Base-by-base conservation (phyloP, 176 grass and related monocot genomes). In the Phragmites australis region DNA sequence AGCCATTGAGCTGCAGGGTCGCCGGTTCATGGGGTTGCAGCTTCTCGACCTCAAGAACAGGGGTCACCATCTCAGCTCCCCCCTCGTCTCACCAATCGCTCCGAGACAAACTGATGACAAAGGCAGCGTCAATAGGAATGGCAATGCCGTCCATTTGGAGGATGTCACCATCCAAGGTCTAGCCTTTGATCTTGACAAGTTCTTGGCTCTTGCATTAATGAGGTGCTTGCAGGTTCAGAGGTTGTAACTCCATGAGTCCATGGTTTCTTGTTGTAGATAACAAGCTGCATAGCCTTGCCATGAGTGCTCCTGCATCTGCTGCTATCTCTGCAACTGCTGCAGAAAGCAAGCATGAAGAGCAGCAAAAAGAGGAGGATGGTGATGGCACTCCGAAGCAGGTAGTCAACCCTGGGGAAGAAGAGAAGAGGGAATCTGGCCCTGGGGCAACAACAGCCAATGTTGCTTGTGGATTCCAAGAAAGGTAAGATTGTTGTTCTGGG, bases 401-500 rank as follows among this genome's bases (percentile, higher is more conserved):
- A 48, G 83, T 92, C 91, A 92, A 92, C 62, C 66, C 39, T 75
- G 73, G 62, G 65, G 72, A 86, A 70, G 86, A 71, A 18, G 66
- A 73, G 70, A 81, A 82, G 62, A 72, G 71, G 66, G 89, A 94
- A 90, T 93, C 59, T 57, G 49, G 63, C 49, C 56, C 74, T 50
- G 78, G 57, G 42, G 47, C 49, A 17, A 47, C 86, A 51, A 32
- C 70, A 47, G 21, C 85, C 57, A 85, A 84, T 68, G 89, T 64
- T 88, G 74, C 62, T 84, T 84, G 77, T 78, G 82, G 68, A 75
- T 76, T 86, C 87, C 87, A 70, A 80, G 89, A 92, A 92, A 92
- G 87, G 91, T 97, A 89, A 47, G 70, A 80, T 70, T 80, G 46
- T 88, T 60, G 23, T 16, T 50, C 10, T 65, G 45, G 67, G 43